Evolutionary conservation across 768 basidiomycete genomes (phyloP), one percentile per base, ranked within the genome.

Genomic region (Amanita pseudoporphyria): DNA sequence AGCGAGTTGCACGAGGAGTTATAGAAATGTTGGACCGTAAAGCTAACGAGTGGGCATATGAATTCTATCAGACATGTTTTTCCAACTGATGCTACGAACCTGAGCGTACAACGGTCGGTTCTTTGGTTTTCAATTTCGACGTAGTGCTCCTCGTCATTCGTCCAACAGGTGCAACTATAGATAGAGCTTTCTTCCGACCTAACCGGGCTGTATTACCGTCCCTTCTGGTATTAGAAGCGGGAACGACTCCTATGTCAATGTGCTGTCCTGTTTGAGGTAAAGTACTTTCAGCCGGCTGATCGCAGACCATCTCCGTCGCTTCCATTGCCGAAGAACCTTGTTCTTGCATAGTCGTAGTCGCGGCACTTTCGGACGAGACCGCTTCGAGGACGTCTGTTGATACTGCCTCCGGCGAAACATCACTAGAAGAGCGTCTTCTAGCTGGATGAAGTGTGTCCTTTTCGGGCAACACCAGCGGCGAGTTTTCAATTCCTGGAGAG

Each of bases 111-210:
- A n/a, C 24, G 21, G 31, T 31, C 19, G 22, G 19, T 24, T 52
- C 45, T 5, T 54, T 55, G 24, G 40, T 3, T 31, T 62, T 64
- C 52, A 60, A 57, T 53, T 56, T 65, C 13, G 55, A 59, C 9
- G 67, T 65, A 5, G 53, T 53, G 51, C 71, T 71, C 33, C 71
- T 64, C 10, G 71, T 70, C 24, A 68, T 60, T 18, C 68, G 65
- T 46, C 51, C 52, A 9, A 58, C 56, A 19, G 58, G 49, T 18
- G 56, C 46, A 14, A 58, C 53, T n/a, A 58, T 44, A 9, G 54
- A 50, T 26, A 64, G 60, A 21, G 60, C 51, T 39, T 62, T 55
- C 49, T 64, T 67, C 49, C 62, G 62, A n/a, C 56, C 58, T 4
- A 54, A 36, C 38, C 57, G 53, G 12, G 57, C 21, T 48, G 58